Base-by-base conservation (phyloP, 257 asterid genomes). In the Fraxinus pennsylvanica region DNA sequence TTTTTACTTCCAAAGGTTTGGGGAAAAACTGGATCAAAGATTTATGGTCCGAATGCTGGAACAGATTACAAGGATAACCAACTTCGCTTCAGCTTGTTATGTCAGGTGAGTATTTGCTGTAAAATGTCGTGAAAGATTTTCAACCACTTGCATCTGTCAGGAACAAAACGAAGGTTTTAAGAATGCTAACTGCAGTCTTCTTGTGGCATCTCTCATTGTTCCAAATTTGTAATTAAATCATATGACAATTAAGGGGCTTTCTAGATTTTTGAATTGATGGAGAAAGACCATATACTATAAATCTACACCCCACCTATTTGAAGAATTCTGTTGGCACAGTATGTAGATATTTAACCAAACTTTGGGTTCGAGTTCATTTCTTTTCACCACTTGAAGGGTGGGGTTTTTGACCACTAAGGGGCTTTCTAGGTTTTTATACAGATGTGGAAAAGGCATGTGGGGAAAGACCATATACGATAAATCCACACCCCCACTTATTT, bases 1-100 rank as follows among this genome's bases (percentile, higher is more conserved):
- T 68, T 80, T 68, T 33, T 22, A 35, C 25, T 72, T 81, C 7
- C 43, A 10, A 67, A 95, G 99, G 98, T 95, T 3, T 84, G 93
- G 91, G 99, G 98, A 0, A 95, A 93, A 85, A 93, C 99, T 21
- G 84, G 65, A 71, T 90, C 98, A 25, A 91, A 86, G 92, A 79
- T 95, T 81, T 93, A 93, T 79, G 98, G 99, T 57, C 98, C 99
- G 63, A 80, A 74, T 57, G 86, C 98, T 77, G 99, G 98, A 77
- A 83, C 75, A 0, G 99, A 95, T 84, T 95, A 93, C 84, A 45
- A 81, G 79, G 99, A 93, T 81, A 95, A 95, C 78, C 92, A 90
- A 78, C 89, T 95, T 30, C 87, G 99, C 32, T 95, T 92, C 89
- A 88, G 97, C 88, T 80, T 95, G 80, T 79, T 95, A 84, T 92